Evolutionary conservation across 192 early-diverging fungal genomes (phyloP).

Genomic region (Phycomyces nitens): DNA sequence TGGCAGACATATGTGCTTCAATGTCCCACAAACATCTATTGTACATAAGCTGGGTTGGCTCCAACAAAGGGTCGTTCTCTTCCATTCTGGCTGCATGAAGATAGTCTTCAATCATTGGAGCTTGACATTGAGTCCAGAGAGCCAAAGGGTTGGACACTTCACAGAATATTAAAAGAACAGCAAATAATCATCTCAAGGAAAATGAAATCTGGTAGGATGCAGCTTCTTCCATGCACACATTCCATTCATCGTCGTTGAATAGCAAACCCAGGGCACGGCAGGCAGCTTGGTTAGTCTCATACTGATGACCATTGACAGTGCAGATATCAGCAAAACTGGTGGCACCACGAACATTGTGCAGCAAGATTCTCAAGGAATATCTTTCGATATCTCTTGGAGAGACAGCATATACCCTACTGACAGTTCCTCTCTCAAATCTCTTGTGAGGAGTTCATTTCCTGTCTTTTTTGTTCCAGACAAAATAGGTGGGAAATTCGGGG

Average conservation of each 20-base stretch:
- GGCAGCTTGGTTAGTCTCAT: not conserved
- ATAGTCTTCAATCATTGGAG: no score
- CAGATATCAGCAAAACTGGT: not conserved
- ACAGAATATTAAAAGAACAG: not conserved
- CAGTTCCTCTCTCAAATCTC: not conserved
- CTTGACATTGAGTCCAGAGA: no score
- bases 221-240: not conserved
- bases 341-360: conserved; percentile 1
- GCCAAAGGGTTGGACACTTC: no score
- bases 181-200: not conserved
- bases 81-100: no score
- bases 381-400: conserved; percentile 1
- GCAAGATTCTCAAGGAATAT: not conserved
- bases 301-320: not conserved
- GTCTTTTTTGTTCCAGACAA: not conserved
- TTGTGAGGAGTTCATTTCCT: no score
- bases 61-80: no score
- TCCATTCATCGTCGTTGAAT: not conserved
- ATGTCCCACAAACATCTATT: no score
- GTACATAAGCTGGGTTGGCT: no score
- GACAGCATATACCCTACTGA: conserved; percentile 1
- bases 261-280: not conserved
- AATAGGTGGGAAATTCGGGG: not conserved
- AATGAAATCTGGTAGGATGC: not conserved
- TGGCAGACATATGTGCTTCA: no score